A percentile compares a stretch with the other conserved stretches of the same genome.
Evolutionary conservation across 2,329 filamentous ascomycete species (phyloP).

Genomic region (Dothistroma septosporum): DNA sequence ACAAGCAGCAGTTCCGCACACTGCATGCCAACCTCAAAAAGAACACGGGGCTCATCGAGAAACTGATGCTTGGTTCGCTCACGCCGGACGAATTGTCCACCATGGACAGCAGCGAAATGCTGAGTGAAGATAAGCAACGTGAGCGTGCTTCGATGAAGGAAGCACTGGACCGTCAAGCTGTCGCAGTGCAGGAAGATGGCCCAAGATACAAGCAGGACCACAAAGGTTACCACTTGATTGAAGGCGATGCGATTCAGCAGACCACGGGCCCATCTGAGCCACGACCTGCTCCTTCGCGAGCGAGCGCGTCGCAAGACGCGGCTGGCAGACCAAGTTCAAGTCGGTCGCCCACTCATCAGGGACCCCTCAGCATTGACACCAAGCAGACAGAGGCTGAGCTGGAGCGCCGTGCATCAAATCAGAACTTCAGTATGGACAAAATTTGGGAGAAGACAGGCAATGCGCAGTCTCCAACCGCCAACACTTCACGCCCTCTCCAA

Average conservation of each 20-base stretch:
- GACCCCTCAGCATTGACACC: slow-evolving; percentile 21
- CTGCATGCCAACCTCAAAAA: slow-evolving; percentile 84
- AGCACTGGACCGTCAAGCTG: slow-evolving; percentile 75
- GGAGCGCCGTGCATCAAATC: slow-evolving; percentile 36
- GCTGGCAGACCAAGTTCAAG: neutral
- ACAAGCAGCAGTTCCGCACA: slow-evolving; percentile 64
- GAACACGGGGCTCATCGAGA: slow-evolving; percentile 72
- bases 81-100: slow-evolving; percentile 72
- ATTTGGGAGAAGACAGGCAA: slow-evolving; percentile 69
- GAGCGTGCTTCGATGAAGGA: slow-evolving; percentile 74
- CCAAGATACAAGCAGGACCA: slow-evolving; percentile 84
- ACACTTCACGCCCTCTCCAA: slow-evolving; percentile 41
- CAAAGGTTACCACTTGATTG: slow-evolving; percentile 89
- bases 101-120: slow-evolving; percentile 88
- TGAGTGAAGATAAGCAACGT: slow-evolving; percentile 80
- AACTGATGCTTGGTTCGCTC: slow-evolving; percentile 68
- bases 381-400: slow-evolving; percentile 10
- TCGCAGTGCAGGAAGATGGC: slow-evolving; percentile 67
- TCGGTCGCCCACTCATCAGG: slow-evolving; percentile 11
- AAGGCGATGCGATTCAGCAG: slow-evolving; percentile 56
- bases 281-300: neutral
- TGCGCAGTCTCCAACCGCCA: slow-evolving; percentile 60
- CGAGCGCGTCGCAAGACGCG: neutral
- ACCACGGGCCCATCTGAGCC: neutral
- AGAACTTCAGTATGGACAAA: slow-evolving; percentile 72